Base-by-base conservation (phyloP, 306 rosid species). In the Trifolium pratense region DNA sequence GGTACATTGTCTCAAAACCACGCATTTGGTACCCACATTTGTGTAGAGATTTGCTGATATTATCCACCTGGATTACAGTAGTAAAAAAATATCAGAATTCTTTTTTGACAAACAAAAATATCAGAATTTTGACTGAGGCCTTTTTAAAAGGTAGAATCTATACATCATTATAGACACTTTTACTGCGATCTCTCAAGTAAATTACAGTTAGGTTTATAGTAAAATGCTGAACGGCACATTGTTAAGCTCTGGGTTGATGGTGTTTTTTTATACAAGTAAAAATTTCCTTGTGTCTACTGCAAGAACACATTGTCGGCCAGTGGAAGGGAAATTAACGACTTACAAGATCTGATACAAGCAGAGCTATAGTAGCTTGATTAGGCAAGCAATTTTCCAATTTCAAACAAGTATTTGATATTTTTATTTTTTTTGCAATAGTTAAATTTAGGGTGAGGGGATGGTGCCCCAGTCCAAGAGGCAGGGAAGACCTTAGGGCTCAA, bases 21-120 rank as follows among this genome's bases (percentile, higher is more conserved):
- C 97, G 97, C 98, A 94, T 89, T 83, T 91, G 97, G 75, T 94
- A 94, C 39, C 98, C 97, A 87, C 98, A 94, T 80, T 86, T 93
- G 79, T 93, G 98, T 5, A 91, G 89, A 48, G 97, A 96, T 80
- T 87, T 93, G 79, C 98, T 93, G 76, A 93, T 94, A 83, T 91
- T 91, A 68, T 91, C 98, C 83, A 94, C 97, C 98, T 94, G 86
- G 72, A 17, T 37, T 23, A 52, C 63, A 49, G 40, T 17, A 57
- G 70, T 36, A 36, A 69, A 16, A 48, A 17, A 43, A 25, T 39
- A 2, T 12, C 15, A 45, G 4, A 34, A 48, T n/a, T n/a, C n/a
- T n/a, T 11, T 32, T 52, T 56, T 69, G 70, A 51, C 32, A 5
- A n/a, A 32, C 26, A 26, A 51, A 18, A 39, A n/a, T 7, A 8